Conservation (phyloP, 352 stramenopile genomes). For the Pythium aristosporum region DNA sequence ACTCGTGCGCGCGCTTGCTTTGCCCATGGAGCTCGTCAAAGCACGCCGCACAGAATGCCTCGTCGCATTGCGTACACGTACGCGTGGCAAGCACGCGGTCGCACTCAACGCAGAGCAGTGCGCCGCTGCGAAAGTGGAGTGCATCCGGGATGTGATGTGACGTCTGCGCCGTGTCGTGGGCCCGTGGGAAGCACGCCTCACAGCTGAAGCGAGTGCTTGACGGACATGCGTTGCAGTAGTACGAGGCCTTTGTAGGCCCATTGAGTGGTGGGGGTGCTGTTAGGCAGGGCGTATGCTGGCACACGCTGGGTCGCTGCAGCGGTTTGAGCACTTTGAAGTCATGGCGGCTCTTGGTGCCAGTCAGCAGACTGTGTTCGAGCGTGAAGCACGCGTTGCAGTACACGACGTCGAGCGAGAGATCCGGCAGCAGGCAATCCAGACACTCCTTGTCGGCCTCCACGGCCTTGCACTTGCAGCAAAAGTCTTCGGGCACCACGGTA, state of each 20-base stretch:
- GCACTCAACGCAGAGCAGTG: conserved; percentile 60
- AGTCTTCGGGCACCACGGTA: conserved; percentile 22
- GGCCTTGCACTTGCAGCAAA: conserved; percentile 42
- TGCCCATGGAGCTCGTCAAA: conserved; percentile 38
- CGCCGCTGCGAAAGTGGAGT: conserved; percentile 52
- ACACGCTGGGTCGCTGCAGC: conserved; percentile 27
- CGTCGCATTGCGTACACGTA: conserved; percentile 56
- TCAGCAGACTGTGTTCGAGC: conserved; percentile 38
- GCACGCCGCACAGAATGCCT: conserved; percentile 58
- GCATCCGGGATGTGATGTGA: conserved; percentile 40
- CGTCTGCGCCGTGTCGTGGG: conserved; percentile 47
- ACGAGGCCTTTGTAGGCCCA: conserved; percentile 25
- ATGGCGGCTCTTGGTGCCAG: conserved; percentile 32
- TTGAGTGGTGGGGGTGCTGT: not conserved
- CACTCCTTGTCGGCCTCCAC: conserved; percentile 48
- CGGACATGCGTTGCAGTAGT: conserved; percentile 42
- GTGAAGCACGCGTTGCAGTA: conserved; percentile 61
- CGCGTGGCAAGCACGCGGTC: conserved; percentile 36
- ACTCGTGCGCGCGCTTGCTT: conserved; percentile 40
- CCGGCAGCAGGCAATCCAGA: conserved; percentile 41
- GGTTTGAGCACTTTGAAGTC: conserved; percentile 52
- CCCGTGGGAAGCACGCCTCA: conserved; percentile 48
- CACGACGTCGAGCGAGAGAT: conserved; percentile 1
- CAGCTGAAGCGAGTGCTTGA: conserved; percentile 17
- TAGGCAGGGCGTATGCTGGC: conserved; percentile 31